Base-by-base conservation (phyloP, 2,329 filamentous ascomycete species). In the Nannizziopsis arthrosporioides region DNA sequence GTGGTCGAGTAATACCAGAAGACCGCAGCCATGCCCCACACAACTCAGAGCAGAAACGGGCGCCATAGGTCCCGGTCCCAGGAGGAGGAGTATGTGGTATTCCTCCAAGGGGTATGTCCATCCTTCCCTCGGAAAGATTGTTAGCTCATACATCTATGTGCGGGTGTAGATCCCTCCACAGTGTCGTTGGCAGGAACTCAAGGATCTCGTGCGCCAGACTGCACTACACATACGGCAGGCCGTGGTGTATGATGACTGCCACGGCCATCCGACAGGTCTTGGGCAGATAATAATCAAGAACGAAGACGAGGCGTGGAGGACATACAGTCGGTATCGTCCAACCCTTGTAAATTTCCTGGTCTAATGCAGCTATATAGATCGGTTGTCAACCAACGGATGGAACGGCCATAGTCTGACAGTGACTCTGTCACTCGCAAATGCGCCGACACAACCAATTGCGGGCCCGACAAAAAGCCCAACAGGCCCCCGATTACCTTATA, bases 201-300 rank as follows among this genome's bases (percentile, higher is more conserved):
- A 69, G 48, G 67, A 69, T 48, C 54, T 68, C n/a, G 63, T 69
- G 14, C 67, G 67, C 15, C 66, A 69, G 52, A 68, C 65, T 18
- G 67, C 67, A 27, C 50, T 66, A 37, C 67, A 69, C 53, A 68
- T 69, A 47, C 65, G 66, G 31, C 66, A 69, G 50, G 67, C 67
- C 0, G 67, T 69, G 14, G 67, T 69, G 15, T 69, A 68, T 46
- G 67, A 69, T 55, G 67, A 69, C 47, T 61, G 58, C 37, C 61
- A 68, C 50, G 67, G 67, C 3, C 63, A 66, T 45, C 65, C 67
- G 15, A 69, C 66, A 1, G 67, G 67, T 11, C 52, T 69, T 2
- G 67, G 67, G 1, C 67, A 69, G 53, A 69, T 69, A 42, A 69
- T 69, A 31, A 61, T 69, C 22, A 69, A 69, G 31, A 67, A 68